Percentiles rank a stretch among this genome's conserved stretches.
Conservation (phyloP, 768 basidiomycete genomes). For the Piloderma croceum region DNA sequence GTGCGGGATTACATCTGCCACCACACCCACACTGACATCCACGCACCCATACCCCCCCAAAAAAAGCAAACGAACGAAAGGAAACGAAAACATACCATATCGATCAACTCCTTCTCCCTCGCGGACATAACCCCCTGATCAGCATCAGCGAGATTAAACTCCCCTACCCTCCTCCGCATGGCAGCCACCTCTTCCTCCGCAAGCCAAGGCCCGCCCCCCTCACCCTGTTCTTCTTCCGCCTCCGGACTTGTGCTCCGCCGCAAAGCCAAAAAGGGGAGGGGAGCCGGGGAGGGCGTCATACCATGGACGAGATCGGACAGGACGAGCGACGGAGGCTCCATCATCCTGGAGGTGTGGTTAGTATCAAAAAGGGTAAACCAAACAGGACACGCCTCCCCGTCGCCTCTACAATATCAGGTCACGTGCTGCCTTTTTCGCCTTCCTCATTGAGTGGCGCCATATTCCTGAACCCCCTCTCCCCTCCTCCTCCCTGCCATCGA, state of each 20-base stretch:
- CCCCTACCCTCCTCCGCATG: constrained; percentile 42
- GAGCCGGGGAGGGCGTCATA: constrained; percentile 46
- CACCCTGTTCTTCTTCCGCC: constrained; percentile 31
- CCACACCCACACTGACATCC: constrained; percentile 4
- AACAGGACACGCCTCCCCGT: no score
- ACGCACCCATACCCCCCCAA: constrained; percentile 1
- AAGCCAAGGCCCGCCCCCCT: no score
- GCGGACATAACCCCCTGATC: constrained; percentile 18
- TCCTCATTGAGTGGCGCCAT: no score
- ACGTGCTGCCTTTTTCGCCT: no score
- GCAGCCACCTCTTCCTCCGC: constrained; percentile 41
- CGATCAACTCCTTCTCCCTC: constrained; percentile 47
- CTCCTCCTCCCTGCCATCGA: no score
- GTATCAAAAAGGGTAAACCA: no score
- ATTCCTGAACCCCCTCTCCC: no score
- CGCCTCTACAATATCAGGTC: no score
- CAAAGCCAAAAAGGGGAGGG: constrained; percentile 11
- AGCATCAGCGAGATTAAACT: constrained; percentile 35
- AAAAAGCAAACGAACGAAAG: constrained; percentile 12
- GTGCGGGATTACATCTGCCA: constrained; percentile 39
- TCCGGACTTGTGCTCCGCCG: constrained; percentile 12
- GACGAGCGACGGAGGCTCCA: constrained; percentile 35
- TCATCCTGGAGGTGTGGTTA: no score
- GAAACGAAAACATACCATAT: constrained; percentile 51
- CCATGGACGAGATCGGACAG: constrained; percentile 53